Conservation (phyloP, 2,329 filamentous ascomycete species). For the Monilinia aucupariae region DNA sequence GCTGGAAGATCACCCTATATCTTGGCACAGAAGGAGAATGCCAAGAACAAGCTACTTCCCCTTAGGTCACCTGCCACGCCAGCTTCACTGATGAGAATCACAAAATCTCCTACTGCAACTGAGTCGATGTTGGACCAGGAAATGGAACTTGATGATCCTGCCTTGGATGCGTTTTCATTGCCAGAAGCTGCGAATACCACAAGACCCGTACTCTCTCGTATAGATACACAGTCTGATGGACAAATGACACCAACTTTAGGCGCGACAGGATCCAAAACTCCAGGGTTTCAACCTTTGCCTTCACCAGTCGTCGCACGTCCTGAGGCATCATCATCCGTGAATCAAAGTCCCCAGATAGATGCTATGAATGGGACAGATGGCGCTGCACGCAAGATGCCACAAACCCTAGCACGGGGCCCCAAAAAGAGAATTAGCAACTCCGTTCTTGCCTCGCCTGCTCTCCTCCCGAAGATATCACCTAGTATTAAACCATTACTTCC, state of each 20-base stretch:
- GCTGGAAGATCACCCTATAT: slow-evolving; percentile 64
- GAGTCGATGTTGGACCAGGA: slow-evolving; percentile 41
- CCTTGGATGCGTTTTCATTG: slow-evolving; percentile 62
- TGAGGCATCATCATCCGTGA: slow-evolving; percentile 40
- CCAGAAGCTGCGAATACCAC: slow-evolving; percentile 63
- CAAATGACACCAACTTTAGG: slow-evolving; percentile 50
- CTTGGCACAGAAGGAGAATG: slow-evolving; percentile 44
- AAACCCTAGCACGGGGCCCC: slow-evolving; percentile 47
- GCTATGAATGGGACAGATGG: slow-evolving; percentile 46
- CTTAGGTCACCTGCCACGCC: slow-evolving; percentile 67
- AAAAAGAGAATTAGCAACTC: slow-evolving; percentile 71
- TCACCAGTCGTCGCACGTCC: slow-evolving; percentile 43
- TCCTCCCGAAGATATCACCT: slow-evolving; percentile 85
- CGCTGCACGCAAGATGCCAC: slow-evolving; percentile 47
- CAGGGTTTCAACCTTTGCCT: slow-evolving; percentile 37
- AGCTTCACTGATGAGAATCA: slow-evolving; percentile 78
- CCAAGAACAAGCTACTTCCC: slow-evolving; percentile 35
- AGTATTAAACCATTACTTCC: slow-evolving; percentile 89
- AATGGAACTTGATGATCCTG: slow-evolving; percentile 45
- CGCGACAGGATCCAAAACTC: slow-evolving; percentile 33
- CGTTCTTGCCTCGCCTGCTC: slow-evolving; percentile 75
- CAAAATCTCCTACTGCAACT: slow-evolving; percentile 34
- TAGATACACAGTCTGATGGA: slow-evolving; percentile 49
- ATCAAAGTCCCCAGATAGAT: slow-evolving; percentile 49
- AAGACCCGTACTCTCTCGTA: slow-evolving; percentile 42